A percentile compares a stretch with the other conserved stretches of the same genome.
Conservation (phyloP, 306 rosid genomes). For the Pyrus betulifolia region DNA sequence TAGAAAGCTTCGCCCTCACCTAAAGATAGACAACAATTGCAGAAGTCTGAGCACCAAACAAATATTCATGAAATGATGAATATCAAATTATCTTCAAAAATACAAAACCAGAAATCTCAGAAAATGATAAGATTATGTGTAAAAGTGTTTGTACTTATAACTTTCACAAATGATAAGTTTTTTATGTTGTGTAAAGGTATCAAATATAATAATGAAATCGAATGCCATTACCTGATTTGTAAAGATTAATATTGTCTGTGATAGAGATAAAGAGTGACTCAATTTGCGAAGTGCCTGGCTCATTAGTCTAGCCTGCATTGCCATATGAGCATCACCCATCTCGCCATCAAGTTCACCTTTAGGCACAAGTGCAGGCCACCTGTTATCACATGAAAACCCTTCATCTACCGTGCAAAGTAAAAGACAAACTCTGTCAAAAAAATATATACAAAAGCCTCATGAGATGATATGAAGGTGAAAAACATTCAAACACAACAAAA, state of each 20-base stretch:
- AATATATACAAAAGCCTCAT: neutral
- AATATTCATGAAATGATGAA: neutral
- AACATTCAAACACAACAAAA: neutral
- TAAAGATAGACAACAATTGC: constrained; percentile 19
- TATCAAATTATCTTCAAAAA: neutral
- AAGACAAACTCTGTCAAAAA: neutral
- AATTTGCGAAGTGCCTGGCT: constrained; percentile 91
- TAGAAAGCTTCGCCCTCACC: constrained; percentile 78
- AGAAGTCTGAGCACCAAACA: neutral
- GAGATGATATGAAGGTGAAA: neutral
- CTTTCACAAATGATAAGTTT: neutral
- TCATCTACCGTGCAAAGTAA: constrained; percentile 4
- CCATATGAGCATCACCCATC: constrained; percentile 94
- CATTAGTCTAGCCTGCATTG: constrained; percentile 97
- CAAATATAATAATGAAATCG: neutral
- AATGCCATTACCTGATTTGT: constrained; percentile 67
- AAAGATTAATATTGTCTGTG: constrained; percentile 66
- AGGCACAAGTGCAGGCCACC: constrained; percentile 98
- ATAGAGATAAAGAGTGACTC: constrained; percentile 79
- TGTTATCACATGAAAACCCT: constrained; percentile 15
- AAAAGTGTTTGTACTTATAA: too few relatives aligned
- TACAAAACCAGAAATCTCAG: neutral
- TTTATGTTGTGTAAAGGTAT: neutral
- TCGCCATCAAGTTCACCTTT: constrained; percentile 92
- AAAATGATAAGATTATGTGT: neutral